Evolutionary conservation across 345 rosid species (phyloP), one percentile per base, ranked within the genome.

Genomic region (Odontarrhena argentea): DNA sequence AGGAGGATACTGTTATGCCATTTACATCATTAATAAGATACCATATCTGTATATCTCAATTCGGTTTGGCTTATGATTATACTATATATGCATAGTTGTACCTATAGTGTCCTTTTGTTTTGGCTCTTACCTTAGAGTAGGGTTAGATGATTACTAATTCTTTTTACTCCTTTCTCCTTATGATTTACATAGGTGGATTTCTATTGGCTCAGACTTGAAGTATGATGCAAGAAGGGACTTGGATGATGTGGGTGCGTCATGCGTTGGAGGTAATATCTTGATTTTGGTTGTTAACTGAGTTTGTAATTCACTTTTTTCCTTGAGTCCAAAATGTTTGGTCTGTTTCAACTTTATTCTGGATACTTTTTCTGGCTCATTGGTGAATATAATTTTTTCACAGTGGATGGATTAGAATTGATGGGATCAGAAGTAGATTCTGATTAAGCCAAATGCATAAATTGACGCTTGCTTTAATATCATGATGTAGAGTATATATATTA

Each of bases 121-220:
- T 43, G 55, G 12, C 24, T 40, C 22, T 55, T 74, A 30, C 8
- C 44, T 42, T 44, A 26, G n/a, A 41, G 46, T 55, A 28, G 64
- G 59, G 8, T 30, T 26, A 42, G 64, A 41, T 42, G 38, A 61
- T 40, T 40, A 47, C 41, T 66, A 42, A 63, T 37, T 57, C 15
- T 18, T 60, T 55, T 67, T 78, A 26, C 47, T 36, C 18, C 56
- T 73, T 32, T 45, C 44, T 46, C 61, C 38, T 53, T 66, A 18
- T 54, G 58, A 71, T 78, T 70, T 79, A 61, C 60, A 38, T 76
- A 93, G 98, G 85, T 93, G 99, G 99, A 90, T 93, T 78, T 93
- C 99, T 63, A 77, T 90, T 80, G 99, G 97, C 80, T 93, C 97
- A 63, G 99, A 93, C 90, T 79, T 93, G 58, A 93, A 93, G 75